Percentiles rank a stretch among this genome's conserved stretches.
phyloP scores from a whole-genome alignment of 495 filamentous ascomycete species.

The Trichoderma virens region DNA sequence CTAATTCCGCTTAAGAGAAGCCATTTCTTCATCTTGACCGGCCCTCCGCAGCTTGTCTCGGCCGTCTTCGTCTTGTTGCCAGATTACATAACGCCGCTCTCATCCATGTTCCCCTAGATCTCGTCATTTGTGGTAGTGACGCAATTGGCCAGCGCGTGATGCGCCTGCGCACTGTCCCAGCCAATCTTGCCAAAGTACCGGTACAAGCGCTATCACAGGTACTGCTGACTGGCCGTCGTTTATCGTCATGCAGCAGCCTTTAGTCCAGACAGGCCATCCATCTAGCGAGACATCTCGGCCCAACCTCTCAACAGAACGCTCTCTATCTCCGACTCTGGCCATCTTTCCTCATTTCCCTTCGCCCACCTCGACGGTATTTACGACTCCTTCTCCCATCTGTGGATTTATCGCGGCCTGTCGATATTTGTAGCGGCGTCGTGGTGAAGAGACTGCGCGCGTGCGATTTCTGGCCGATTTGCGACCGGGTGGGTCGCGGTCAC shows the following conservation, averaged over 20 bases:
- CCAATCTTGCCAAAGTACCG: not conserved
- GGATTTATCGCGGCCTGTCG: not conserved
- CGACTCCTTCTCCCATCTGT: not conserved
- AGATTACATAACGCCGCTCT: not conserved
- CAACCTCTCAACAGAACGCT: conserved; percentile 7
- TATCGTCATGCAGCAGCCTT: conserved; percentile 4
- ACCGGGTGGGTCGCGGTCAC: conserved; percentile 4
- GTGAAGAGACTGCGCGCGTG: not conserved
- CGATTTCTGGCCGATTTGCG: not conserved
- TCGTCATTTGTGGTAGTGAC: not conserved
- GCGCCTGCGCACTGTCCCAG: not conserved
- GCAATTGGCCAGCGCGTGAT: conserved; percentile 7
- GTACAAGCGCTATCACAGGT: not conserved
- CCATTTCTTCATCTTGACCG: too few species aligned
- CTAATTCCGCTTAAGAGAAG: too few species aligned
- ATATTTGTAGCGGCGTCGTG: not conserved
- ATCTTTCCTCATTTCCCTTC: not conserved
- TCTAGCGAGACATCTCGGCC: not conserved
- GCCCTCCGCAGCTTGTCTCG: not conserved
- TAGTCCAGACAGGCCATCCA: not conserved
- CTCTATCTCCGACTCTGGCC: not conserved
- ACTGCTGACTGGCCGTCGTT: not conserved
- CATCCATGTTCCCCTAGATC: not conserved
- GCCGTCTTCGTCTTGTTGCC: not conserved
- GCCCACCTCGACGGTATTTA: not conserved